A percentile compares a stretch with the other conserved stretches of the same genome.
Conservation (phyloP, 768 basidiomycete genomes). For the Kwoniella shandongensis region DNA sequence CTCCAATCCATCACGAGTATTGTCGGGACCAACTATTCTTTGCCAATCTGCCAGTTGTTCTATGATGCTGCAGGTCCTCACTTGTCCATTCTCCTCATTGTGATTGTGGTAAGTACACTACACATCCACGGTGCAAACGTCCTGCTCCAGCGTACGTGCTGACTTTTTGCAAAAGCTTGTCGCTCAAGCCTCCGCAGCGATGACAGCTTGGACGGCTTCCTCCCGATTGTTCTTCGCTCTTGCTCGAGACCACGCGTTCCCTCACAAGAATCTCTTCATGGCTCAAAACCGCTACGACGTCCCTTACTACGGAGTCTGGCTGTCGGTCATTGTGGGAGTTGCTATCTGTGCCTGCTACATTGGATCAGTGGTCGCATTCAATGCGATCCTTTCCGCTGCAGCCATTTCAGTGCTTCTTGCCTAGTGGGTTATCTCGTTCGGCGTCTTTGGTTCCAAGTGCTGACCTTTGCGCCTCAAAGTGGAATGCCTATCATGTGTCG, state of each 20-base stretch:
- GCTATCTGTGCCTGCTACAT: slow-evolving; percentile 2
- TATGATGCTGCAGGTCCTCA: background rate
- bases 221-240: slow-evolving; percentile 2
- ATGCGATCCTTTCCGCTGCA: background rate
- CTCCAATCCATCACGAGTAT: background rate
- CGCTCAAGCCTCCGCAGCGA: slow-evolving; percentile 1
- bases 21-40: background rate
- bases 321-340: background rate
- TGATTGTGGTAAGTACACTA: background rate
- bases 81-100: background rate
- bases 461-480: background rate
- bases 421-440: background rate
- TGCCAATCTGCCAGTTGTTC: background rate
- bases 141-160: background rate
- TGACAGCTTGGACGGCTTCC: background rate
- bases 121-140: too few relatives aligned
- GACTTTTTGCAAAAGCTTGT: background rate
- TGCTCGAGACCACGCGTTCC: background rate
- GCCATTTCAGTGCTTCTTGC: slow-evolving; percentile 1
- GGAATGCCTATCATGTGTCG: slow-evolving; percentile 1
- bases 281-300: slow-evolving; percentile 4
- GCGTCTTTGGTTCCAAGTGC: background rate
- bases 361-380: background rate
- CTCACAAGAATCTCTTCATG: slow-evolving; percentile 1
- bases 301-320: slow-evolving; percentile 2